Conservation (phyloP, 2,329 filamentous ascomycete genomes). For the Talaromyces piceae region DNA sequence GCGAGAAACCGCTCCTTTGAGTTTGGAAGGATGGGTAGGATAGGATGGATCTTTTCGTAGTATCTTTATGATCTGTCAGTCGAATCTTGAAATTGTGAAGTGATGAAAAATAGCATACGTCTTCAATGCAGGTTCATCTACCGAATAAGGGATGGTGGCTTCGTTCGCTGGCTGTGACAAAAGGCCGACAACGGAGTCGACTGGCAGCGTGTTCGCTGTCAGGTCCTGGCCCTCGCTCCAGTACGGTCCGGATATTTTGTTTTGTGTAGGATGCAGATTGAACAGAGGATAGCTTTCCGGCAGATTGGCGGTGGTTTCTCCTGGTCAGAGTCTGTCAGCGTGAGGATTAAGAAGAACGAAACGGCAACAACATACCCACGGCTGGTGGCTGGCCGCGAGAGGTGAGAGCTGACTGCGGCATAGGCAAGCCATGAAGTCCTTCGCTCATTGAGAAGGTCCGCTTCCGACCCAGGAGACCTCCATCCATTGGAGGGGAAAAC, state of each 20-base stretch:
- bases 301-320: constrained; percentile 10
- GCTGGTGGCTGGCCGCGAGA: constrained; percentile 27
- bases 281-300: constrained; percentile 11
- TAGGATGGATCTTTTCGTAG: constrained; percentile 33
- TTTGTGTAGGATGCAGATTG: constrained; percentile 29
- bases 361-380: constrained; percentile 23
- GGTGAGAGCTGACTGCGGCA: constrained; percentile 33
- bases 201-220: neutral
- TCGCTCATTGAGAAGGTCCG: constrained; percentile 44
- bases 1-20: constrained; percentile 31
- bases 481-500: constrained; percentile 46
- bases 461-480: constrained; percentile 36
- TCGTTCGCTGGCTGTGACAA: constrained; percentile 25
- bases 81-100: neutral
- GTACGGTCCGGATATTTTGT: constrained; percentile 32
- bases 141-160: constrained; percentile 27
- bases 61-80: constrained; percentile 25
- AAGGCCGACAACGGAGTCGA: constrained; percentile 6
- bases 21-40: constrained; percentile 35
- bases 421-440: constrained; percentile 36
- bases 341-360: neutral
- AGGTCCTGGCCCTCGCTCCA: constrained; percentile 24
- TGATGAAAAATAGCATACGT: constrained; percentile 23
- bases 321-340: constrained; percentile 6
- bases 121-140: constrained; percentile 35